Evolutionary conservation across 805 yeast genomes (phyloP).

Genomic region (Teunomyces lycoperdinae): DNA sequence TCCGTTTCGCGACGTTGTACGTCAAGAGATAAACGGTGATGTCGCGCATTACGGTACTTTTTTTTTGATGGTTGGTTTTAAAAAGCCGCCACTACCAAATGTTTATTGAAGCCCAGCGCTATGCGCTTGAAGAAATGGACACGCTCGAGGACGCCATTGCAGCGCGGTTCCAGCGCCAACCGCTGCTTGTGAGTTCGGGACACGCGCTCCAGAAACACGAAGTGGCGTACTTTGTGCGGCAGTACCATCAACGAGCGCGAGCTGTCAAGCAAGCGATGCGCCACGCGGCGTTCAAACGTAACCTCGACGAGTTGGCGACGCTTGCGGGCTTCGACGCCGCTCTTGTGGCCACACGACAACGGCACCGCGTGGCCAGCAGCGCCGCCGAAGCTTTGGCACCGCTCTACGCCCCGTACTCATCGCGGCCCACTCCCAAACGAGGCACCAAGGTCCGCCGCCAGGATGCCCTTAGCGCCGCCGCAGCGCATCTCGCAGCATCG

Average conservation of each 20-base stretch:
- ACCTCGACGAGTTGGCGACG: not conserved
- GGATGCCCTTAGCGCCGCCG: slow-evolving; percentile 48
- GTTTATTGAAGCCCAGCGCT: slow-evolving; percentile 33
- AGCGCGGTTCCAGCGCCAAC: slow-evolving; percentile 60
- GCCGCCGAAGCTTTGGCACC: not conserved
- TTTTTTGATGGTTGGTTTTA: too few relatives aligned
- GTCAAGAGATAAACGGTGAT: slow-evolving; percentile 40
- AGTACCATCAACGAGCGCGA: slow-evolving; percentile 27
- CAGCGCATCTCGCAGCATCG: slow-evolving; percentile 48
- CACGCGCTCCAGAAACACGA: slow-evolving; percentile 62
- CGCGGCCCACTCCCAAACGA: slow-evolving; percentile 7
- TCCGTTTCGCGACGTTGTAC: slow-evolving; percentile 54
- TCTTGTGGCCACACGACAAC: not conserved
- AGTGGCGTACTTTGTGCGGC: slow-evolving; percentile 47
- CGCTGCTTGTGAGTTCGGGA: slow-evolving; percentile 39
- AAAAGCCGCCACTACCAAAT: too few relatives aligned
- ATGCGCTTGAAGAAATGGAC: slow-evolving; percentile 62
- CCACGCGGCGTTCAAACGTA: too few relatives aligned
- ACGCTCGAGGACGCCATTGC: slow-evolving; percentile 65
- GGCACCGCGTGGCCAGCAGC: not conserved
- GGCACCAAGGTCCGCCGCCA: slow-evolving; percentile 25
- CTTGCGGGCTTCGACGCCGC: not conserved
- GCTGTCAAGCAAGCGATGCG: slow-evolving; percentile 1
- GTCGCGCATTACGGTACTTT: not conserved
- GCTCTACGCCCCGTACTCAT: slow-evolving; percentile 5